phyloP scores from a whole-genome alignment of 2,329 filamentous ascomycete species.

The Cryphonectria japonica region DNA sequence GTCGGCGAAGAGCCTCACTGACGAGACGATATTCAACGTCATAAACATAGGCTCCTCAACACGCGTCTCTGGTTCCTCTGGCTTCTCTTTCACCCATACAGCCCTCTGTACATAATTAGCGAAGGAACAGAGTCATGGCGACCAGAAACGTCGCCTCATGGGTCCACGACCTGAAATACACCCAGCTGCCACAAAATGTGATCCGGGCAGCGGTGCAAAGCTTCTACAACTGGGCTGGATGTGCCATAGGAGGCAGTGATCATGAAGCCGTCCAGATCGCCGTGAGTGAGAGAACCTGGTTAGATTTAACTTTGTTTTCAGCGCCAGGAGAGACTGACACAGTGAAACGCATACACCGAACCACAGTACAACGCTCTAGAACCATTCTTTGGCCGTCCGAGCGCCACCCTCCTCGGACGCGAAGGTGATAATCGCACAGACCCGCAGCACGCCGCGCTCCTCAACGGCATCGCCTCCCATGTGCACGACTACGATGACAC shows the following conservation, averaged over 20 bases:
- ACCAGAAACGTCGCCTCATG: slow-evolving; percentile 52
- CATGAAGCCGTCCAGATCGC: slow-evolving; percentile 48
- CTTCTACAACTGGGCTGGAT: slow-evolving; percentile 59
- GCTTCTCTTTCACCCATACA: background rate
- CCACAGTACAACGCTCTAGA: slow-evolving; percentile 22
- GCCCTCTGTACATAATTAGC: background rate
- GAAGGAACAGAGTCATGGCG: slow-evolving; percentile 42
- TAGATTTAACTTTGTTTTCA: background rate
- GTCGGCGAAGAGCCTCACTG: background rate
- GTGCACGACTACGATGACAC: slow-evolving; percentile 63
- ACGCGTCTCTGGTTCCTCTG: too few relatives aligned
- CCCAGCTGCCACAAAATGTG: slow-evolving; percentile 46
- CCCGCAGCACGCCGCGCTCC: slow-evolving; percentile 52
- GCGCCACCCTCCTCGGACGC: slow-evolving; percentile 39
- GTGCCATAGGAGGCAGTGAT: slow-evolving; percentile 53
- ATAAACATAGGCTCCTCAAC: background rate
- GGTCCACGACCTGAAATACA: slow-evolving; percentile 46
- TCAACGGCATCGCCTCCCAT: slow-evolving; percentile 60
- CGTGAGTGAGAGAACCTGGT: slow-evolving; percentile 31
- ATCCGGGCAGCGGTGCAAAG: slow-evolving; percentile 49
- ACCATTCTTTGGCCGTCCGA: slow-evolving; percentile 38
- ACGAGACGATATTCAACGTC: background rate
- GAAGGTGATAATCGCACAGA: slow-evolving; percentile 41
- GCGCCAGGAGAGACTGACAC: background rate
- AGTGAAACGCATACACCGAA: too few relatives aligned